Percentiles rank a stretch among this genome's conserved stretches.
These are phyloP conservation scores for Xylogone sp. DNA, from an alignment of 2,329 filamentous ascomycete genomes.

Conservation along the genomic window DNA sequence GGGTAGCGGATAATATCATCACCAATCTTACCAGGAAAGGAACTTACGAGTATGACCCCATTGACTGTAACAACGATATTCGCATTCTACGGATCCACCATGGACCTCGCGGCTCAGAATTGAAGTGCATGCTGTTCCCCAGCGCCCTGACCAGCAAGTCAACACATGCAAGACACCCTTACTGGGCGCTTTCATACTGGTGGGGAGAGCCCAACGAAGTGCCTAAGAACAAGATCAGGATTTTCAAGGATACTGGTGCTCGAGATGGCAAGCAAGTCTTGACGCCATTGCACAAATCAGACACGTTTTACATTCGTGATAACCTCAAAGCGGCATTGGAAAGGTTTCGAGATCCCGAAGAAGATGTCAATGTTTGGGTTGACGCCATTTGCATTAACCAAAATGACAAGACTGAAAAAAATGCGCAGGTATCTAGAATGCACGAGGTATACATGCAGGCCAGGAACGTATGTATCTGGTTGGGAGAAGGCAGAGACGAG, in stretches of 20 bases:
- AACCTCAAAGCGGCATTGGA: conserved; percentile 4
- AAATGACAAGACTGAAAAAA: conserved; percentile 5
- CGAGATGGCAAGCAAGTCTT: conserved; percentile 1
- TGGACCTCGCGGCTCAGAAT: neutral
- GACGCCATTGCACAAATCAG: neutral
- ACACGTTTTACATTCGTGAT: neutral
- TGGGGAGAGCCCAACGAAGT: conserved; percentile 7
- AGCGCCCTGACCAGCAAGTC: conserved; percentile 1
- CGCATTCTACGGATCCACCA: conserved; percentile 8
- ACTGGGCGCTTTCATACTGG: conserved; percentile 10
- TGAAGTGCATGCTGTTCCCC: conserved; percentile 9
- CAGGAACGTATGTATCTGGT: conserved; percentile 10
- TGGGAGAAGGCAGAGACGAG: conserved; percentile 2
- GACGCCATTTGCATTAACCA: conserved; percentile 17
- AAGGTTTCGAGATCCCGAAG: neutral
- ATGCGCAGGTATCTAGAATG: conserved; percentile 12
- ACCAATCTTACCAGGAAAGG: neutral
- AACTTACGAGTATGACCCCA: conserved; percentile 3
- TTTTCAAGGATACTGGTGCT: conserved; percentile 1
- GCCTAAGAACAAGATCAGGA: conserved; percentile 2
- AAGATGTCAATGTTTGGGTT: conserved; percentile 8
- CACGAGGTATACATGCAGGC: conserved; percentile 11
- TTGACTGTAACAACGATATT: conserved; percentile 9
- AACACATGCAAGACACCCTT: neutral
- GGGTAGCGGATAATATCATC: neutral